These are phyloP conservation scores for Magnusiomyces starmeri DNA, from an alignment of 1,139 yeast genomes.

Conservation along the genomic window DNA sequence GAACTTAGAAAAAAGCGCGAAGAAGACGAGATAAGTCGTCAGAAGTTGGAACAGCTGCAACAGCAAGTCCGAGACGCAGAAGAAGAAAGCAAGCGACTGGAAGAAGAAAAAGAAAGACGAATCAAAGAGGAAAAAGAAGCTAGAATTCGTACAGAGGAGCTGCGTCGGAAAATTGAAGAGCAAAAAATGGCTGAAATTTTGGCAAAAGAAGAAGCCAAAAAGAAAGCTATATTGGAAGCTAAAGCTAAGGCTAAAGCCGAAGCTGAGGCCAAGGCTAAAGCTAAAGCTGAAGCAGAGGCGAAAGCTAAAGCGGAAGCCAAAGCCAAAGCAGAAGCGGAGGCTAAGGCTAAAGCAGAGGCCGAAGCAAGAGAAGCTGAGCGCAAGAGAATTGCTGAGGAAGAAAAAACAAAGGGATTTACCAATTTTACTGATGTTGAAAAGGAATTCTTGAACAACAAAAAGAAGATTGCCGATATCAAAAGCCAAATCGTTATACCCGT, in stretches of 20 bases:
- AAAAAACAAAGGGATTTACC: constrained; percentile 27
- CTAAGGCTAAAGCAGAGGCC: constrained; percentile 5
- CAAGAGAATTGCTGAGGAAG: constrained; percentile 15
- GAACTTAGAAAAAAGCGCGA: not conserved
- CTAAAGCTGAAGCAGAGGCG: constrained; percentile 16
- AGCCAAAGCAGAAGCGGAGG: constrained; percentile 11
- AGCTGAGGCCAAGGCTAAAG: constrained; percentile 10
- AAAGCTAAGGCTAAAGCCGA: constrained; percentile 16
- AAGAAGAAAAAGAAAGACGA: constrained; percentile 17
- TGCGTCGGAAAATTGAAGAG: no score
- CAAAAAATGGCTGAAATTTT: not conserved
- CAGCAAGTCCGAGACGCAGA: no score
- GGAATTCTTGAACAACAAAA: constrained; percentile 46
- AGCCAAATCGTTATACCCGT: constrained; percentile 37
- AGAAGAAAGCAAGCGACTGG: constrained; percentile 11
- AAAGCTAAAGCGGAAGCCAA: constrained; percentile 15
- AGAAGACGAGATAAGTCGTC: no score
- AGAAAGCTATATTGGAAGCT: constrained; percentile 13
- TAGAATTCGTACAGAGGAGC: not conserved
- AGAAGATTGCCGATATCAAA: constrained; percentile 55
- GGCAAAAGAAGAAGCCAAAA: not conserved
- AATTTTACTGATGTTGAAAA: constrained; percentile 39
- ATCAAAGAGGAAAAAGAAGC: not conserved
- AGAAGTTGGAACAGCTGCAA: no score
- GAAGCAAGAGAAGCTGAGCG: constrained; percentile 5